phyloP scores from a whole-genome alignment of 441 rosid species.

The Populus hybrid region DNA sequence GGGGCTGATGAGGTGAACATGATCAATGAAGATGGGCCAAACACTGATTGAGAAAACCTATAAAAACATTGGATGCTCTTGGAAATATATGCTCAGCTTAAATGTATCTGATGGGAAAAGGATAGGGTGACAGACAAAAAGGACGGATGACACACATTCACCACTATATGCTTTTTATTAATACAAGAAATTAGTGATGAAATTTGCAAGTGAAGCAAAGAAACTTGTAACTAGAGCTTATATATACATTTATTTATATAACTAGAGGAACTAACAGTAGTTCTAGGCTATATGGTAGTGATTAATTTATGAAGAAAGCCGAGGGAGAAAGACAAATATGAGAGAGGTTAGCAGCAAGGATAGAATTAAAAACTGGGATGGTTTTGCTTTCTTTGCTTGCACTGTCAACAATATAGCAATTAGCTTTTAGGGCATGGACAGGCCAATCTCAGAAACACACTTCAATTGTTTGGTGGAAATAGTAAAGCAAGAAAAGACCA shows the following conservation, averaged over 20 bases:
- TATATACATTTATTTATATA: neutral
- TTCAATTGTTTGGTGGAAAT: neutral
- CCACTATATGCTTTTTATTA: neutral
- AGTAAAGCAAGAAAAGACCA: too few relatives aligned
- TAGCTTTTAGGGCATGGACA: neutral
- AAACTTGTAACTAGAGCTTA: slow-evolving; percentile 11
- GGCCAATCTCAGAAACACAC: neutral
- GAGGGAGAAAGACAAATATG: neutral
- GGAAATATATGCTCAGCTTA: neutral
- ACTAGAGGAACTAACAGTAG: neutral
- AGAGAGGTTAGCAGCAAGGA: neutral
- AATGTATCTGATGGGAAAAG: slow-evolving; percentile 9
- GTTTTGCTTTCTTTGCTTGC: neutral
- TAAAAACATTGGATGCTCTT: slow-evolving; percentile 11
- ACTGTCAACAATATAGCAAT: neutral
- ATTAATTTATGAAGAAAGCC: neutral
- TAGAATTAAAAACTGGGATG: neutral
- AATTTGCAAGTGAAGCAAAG: slow-evolving; percentile 46
- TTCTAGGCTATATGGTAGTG: too few relatives aligned
- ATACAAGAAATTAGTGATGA: slow-evolving; percentile 9
- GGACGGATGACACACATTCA: neutral
- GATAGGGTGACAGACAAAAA: neutral
- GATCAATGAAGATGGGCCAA: neutral
- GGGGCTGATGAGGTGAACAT: neutral
- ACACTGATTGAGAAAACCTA: neutral